Base-by-base conservation (phyloP, 306 rosid genomes). In the Ochetophila trinervis region DNA sequence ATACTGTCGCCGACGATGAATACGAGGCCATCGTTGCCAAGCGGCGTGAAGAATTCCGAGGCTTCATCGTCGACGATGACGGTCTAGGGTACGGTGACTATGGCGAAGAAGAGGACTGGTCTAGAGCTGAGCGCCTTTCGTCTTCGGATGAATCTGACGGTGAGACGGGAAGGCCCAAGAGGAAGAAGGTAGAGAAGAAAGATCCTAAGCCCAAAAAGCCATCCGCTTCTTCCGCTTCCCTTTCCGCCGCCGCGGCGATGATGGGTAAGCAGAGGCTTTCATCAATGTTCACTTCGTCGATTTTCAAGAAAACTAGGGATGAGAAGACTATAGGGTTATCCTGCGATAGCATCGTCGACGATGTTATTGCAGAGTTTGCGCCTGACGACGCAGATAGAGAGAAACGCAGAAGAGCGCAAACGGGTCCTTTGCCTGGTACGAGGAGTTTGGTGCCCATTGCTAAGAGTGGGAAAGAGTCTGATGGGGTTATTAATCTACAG, bases 91-190 rank as follows among this genome's bases (percentile, higher is more conserved):
- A 89, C 48, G 79, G 85, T 42, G 98, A 93, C 60, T 94, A 84
- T 68, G 99, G 97, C 16, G 94, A 87, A 83, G 99, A 93, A 49
- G 99, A 90, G 82, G 99, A 93, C 53, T 93, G 99, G 99, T 87
- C 99, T 0, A 82, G 79, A 53, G 86, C 82, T 2, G 95, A 87
- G 4, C 70, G 63, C 54, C 63, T 71, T 17, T 68, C 65, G 5
- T 89, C 95, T 4, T 75, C 85, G 0, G 95, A 84, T 32, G 96
- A 90, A 58, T 90, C 96, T 5, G 97, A 81, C 0, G 91, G 90
- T 7, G 95, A 78, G 22, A 57, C 57, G 10, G 82, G 71, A 66
- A 84, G 68, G 65, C 86, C 86, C 4, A 90, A 84, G 66, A 73
- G 84, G 79, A 87, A 79, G 85, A 85, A 76, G 63, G 57, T 36